Evolutionary conservation across 495 filamentous ascomycete genomes (phyloP).

Genomic region (Podospora fimiseda): DNA sequence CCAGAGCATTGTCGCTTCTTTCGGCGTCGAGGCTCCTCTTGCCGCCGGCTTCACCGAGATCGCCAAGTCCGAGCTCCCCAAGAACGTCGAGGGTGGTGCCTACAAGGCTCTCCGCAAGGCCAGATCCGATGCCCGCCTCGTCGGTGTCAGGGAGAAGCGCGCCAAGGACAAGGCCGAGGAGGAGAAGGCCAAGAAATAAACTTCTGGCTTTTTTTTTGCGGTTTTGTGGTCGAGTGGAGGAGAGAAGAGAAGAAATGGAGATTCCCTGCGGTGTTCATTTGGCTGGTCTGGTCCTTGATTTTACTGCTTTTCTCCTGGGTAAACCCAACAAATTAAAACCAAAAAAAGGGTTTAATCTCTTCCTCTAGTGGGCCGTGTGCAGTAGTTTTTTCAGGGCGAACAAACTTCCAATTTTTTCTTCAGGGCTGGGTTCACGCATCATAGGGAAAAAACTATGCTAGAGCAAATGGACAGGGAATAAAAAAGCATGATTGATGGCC

Average conservation of each 20-base stretch:
- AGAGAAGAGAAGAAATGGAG: slow-evolving; percentile 21
- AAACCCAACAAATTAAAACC: not conserved
- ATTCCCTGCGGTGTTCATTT: slow-evolving; percentile 34
- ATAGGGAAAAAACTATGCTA: slow-evolving; percentile 28
- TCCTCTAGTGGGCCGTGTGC: slow-evolving; percentile 21
- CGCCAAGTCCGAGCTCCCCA: slow-evolving; percentile 70
- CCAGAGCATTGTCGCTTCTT: slow-evolving; percentile 44
- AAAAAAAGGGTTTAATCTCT: slow-evolving; percentile 10
- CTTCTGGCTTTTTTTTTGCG: slow-evolving; percentile 21
- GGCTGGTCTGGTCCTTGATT: slow-evolving; percentile 26
- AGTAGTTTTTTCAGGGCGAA: slow-evolving; percentile 25
- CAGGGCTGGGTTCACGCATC: slow-evolving; percentile 31
- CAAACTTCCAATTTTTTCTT: slow-evolving; percentile 10
- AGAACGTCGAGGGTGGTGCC: slow-evolving; percentile 68
- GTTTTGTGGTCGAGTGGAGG: too few relatives aligned
- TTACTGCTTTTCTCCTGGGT: not conserved
- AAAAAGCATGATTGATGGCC: slow-evolving; percentile 33
- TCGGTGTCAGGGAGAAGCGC: slow-evolving; percentile 87
- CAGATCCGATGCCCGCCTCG: slow-evolving; percentile 73
- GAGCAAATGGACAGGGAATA: slow-evolving; percentile 30
- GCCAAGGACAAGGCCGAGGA: slow-evolving; percentile 88
- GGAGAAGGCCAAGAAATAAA: slow-evolving; percentile 82
- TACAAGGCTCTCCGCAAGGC: slow-evolving; percentile 81
- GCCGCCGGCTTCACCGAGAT: slow-evolving; percentile 64
- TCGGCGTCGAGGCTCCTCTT: slow-evolving; percentile 64